phyloP scores from a whole-genome alignment of 1,139 yeast genomes.

The Debaryomycetaceae sp. region DNA sequence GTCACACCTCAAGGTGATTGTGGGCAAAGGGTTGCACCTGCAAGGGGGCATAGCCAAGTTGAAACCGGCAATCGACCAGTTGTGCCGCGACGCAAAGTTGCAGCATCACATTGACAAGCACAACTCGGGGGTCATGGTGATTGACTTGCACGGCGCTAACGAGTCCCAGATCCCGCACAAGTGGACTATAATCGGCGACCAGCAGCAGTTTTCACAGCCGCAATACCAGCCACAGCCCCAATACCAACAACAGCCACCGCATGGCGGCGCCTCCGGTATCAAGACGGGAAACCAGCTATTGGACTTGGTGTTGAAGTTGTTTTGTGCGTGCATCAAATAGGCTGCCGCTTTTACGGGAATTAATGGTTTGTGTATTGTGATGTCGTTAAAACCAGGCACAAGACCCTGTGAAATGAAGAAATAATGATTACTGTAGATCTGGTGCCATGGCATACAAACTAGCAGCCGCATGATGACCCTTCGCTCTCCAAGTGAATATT shows the following conservation, averaged over 20 bases:
- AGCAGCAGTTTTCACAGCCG: conserved; percentile 24
- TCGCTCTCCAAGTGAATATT: conserved; percentile 90
- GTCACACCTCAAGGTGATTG: conserved; percentile 60
- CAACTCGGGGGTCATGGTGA: conserved; percentile 76
- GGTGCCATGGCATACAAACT: conserved; percentile 6
- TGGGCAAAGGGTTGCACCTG: conserved; percentile 93
- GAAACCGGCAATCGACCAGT: conserved; percentile 81
- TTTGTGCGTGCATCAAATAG: conserved; percentile 16
- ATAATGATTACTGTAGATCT: not conserved
- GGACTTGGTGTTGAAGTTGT: conserved; percentile 26
- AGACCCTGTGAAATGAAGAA: not conserved
- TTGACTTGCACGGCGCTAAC: conserved; percentile 47
- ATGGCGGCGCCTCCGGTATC: conserved; percentile 26
- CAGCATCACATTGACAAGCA: conserved; percentile 58
- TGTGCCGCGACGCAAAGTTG: conserved; percentile 65
- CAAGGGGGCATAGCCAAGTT: conserved; percentile 77
- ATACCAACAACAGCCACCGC: conserved; percentile 20
- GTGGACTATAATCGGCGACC: conserved; percentile 33
- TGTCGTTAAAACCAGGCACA: not conserved
- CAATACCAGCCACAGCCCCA: conserved; percentile 25
- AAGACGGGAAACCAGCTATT: conserved; percentile 29
- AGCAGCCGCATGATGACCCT: conserved; percentile 74
- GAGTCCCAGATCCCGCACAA: conserved; percentile 45
- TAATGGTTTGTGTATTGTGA: no score
- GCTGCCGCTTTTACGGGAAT: not conserved